A percentile compares a stretch with the other conserved stretches of the same genome.
Evolutionary conservation across 2,329 filamentous ascomycete species (phyloP).

Genomic region (Sclerotinia borealis): DNA sequence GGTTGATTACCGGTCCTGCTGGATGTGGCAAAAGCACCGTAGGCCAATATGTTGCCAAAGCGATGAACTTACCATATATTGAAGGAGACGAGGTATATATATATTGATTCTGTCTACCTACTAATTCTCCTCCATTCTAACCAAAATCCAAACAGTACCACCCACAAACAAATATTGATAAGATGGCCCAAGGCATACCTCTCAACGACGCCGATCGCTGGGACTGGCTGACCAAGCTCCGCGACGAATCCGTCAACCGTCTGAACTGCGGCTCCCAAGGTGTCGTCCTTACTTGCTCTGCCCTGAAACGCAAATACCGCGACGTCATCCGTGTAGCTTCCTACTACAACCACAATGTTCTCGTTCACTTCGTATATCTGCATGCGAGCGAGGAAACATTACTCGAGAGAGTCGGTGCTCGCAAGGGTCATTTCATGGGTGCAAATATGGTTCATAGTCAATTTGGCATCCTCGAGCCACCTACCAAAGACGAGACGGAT

Average conservation of each 20-base stretch:
- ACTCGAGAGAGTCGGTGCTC: slow-evolving; percentile 64
- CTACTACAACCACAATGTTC: slow-evolving; percentile 66
- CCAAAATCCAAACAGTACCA: slow-evolving; percentile 52
- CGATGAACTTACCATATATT: slow-evolving; percentile 63
- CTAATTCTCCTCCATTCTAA: neutral
- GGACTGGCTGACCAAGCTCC: slow-evolving; percentile 86
- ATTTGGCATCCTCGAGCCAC: slow-evolving; percentile 80
- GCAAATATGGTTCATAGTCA: slow-evolving; percentile 93
- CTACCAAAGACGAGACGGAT: slow-evolving; percentile 62
- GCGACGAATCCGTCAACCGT: slow-evolving; percentile 57
- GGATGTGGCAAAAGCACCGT: slow-evolving; percentile 77
- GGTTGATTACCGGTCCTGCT: slow-evolving; percentile 73
- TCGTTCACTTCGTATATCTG: slow-evolving; percentile 90
- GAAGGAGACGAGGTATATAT: slow-evolving; percentile 69
- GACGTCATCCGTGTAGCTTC: slow-evolving; percentile 80
- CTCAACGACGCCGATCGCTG: slow-evolving; percentile 91
- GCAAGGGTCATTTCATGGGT: slow-evolving; percentile 92
- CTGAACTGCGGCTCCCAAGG: slow-evolving; percentile 52
- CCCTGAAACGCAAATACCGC: slow-evolving; percentile 93
- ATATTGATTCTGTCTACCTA: neutral
- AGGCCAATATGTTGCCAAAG: slow-evolving; percentile 55
- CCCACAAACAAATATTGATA: slow-evolving; percentile 73
- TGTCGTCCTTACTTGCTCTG: slow-evolving; percentile 94
- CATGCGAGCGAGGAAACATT: slow-evolving; percentile 70
- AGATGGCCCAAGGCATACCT: slow-evolving; percentile 80